Percentiles rank a stretch among this genome's conserved stretches.
These are phyloP conservation scores for Trichoderma atroviride DNA, from an alignment of 2,329 filamentous ascomycete genomes.

Conservation along the genomic window DNA sequence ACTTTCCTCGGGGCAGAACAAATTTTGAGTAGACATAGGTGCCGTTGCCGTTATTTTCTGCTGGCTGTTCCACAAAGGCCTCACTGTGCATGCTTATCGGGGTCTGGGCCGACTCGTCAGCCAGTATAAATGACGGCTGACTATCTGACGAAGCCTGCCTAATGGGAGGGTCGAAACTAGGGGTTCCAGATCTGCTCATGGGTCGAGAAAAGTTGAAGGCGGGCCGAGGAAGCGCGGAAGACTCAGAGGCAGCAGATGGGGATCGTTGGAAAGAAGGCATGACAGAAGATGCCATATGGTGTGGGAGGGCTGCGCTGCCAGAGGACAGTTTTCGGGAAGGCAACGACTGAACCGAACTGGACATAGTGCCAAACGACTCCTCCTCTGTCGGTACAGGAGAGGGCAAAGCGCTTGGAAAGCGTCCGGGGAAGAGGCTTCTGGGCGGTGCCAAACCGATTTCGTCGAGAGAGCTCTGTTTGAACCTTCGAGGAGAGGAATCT, in stretches of 20 bases:
- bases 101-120: conserved; percentile 67
- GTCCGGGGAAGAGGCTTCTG: conserved; percentile 51
- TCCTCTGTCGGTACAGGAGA: conserved; percentile 71
- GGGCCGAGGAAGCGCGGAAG: conserved; percentile 71
- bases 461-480: conserved; percentile 52
- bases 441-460: conserved; percentile 56
- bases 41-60: conserved; percentile 52
- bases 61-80: conserved; percentile 59
- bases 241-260: conserved; percentile 82
- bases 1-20: conserved; percentile 78
- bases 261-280: conserved; percentile 69
- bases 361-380: conserved; percentile 60
- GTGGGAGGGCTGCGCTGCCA: conserved; percentile 58
- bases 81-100: conserved; percentile 75
- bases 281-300: conserved; percentile 57
- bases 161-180: conserved; percentile 58
- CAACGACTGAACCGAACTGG: conserved; percentile 61
- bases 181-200: conserved; percentile 71
- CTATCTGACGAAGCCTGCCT: conserved; percentile 69
- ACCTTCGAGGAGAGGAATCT: conserved; percentile 50
- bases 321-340: conserved; percentile 77
- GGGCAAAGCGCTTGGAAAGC: conserved; percentile 60
- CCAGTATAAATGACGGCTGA: conserved; percentile 64
- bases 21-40: conserved; percentile 90
- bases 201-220: conserved; percentile 95